Evolutionary conservation across 441 rosid species (phyloP), one percentile per base, ranked within the genome.

Genomic region (Eutrema salsugineum): DNA sequence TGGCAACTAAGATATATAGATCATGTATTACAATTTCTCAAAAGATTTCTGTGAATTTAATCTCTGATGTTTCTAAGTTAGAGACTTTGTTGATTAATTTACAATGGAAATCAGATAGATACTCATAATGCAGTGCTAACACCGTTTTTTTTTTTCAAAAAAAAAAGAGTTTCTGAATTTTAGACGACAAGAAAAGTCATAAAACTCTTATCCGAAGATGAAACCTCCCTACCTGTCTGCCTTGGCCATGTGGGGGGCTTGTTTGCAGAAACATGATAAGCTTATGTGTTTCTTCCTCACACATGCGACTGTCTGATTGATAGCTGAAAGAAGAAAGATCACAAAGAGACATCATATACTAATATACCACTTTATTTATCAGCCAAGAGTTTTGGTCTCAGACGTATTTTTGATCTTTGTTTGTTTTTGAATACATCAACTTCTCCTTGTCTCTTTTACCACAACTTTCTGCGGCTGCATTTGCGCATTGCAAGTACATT

Each of bases 271-370:
- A 50, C 48, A 30, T 19, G 77, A 47, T 47, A 65, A 72, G 66
- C 59, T 57, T 73, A 66, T 44, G 77, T 73, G 71, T 73, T 19
- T 19, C 44, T 65, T 63, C 77, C 49, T 36, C 27, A 65, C 54
- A 66, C 77, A 58, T 73, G 72, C 39, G 72, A n/a, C 36, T 73
- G 66, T 66, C 66, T 65, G 60, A 48, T 57, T 30, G 27, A 14
- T 17, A 17, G 36, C 32, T 55, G 42, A 33, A 17, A 53, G 50
- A 63, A 33, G 28, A 32, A 16, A 63, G 30, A 39, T 63, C 58
- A 55, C 44, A 24, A 27, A 64, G 17, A 72, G 54, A 38, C 59
- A 57, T 65, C 19, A 73, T 55, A 44, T 20, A 43, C 5, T 11
- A 1, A 27, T 30, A 48, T 55, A 49, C 47, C 77, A 46, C 64